phyloP scores from a whole-genome alignment of 805 yeast genomes.

The Candida pseudofarinosa region DNA sequence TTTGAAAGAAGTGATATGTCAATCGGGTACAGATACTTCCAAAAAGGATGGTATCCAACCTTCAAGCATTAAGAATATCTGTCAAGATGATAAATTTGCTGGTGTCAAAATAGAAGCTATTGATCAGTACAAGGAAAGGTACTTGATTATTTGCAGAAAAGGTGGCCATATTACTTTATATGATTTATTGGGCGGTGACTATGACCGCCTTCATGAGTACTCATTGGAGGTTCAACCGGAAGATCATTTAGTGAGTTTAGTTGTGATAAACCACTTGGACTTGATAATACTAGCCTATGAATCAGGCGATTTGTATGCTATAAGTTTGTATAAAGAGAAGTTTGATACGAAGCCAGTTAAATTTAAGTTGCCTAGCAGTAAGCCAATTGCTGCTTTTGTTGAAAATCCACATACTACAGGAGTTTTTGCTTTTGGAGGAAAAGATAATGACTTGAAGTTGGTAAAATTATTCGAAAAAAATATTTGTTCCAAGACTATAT shows the following conservation, averaged over 20 bases:
- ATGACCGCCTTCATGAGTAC: conserved; percentile 30
- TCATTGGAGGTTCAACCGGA: conserved; percentile 17
- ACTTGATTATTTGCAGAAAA: conserved; percentile 39
- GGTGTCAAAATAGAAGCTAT: conserved; percentile 34
- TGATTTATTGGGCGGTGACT: conserved; percentile 31
- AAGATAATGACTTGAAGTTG: conserved; percentile 67
- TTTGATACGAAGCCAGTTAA: conserved; percentile 28
- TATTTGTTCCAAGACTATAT: conserved; percentile 11
- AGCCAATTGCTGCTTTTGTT: conserved; percentile 46
- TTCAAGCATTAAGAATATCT: conserved; percentile 42
- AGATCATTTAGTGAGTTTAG: conserved; percentile 31
- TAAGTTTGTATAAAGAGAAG: conserved; percentile 23
- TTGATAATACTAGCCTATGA: conserved; percentile 43
- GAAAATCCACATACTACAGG: conserved; percentile 46
- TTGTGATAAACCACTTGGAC: conserved; percentile 23
- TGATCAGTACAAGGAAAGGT: conserved; percentile 24
- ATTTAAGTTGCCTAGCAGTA: conserved; percentile 32
- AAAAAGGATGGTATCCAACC: conserved; percentile 64
- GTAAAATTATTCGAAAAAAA: conserved; percentile 31
- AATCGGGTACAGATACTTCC: conserved; percentile 77
- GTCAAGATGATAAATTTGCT: conserved; percentile 18
- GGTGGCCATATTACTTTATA: conserved; percentile 43
- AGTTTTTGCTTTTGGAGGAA: conserved; percentile 79
- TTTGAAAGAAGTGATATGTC: conserved; percentile 59
- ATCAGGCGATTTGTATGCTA: conserved; percentile 40